Percentiles rank a stretch among this genome's conserved stretches.
Conservation (phyloP, 208 protist species). For the Trypanosomatidae sp. region DNA sequence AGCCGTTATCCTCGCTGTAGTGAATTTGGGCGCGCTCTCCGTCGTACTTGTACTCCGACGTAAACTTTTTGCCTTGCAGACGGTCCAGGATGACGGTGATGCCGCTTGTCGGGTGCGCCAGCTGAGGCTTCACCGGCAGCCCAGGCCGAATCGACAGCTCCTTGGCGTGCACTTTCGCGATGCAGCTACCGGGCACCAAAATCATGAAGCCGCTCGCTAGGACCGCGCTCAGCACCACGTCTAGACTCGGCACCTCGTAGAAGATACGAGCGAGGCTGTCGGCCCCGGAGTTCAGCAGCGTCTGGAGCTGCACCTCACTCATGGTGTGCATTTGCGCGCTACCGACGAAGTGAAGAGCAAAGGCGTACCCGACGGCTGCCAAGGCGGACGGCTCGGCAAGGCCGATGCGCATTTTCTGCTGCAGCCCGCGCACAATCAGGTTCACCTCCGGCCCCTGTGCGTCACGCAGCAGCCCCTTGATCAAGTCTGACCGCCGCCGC, state of each 20-base stretch:
- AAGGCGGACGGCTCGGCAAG: constrained; percentile 96
- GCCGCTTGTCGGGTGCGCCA: constrained; percentile 98
- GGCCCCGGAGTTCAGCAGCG: constrained; percentile 58
- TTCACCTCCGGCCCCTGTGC: constrained; percentile 92
- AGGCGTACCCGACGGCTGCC: constrained; percentile 93
- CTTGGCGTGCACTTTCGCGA: constrained; percentile 32
- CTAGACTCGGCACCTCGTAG: constrained; percentile 86
- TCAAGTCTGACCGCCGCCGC: constrained; percentile 91
- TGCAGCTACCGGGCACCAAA: constrained; percentile 55
- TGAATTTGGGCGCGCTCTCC: constrained; percentile 98
- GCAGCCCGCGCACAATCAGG: constrained; percentile 96
- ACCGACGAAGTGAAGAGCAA: constrained; percentile 79
- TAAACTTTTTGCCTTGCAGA: constrained; percentile 91
- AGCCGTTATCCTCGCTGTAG: constrained; percentile 64
- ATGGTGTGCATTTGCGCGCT: constrained; percentile 29
- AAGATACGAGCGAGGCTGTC: constrained; percentile 65
- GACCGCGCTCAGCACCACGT: constrained; percentile 71
- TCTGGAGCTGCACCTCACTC: constrained; percentile 59
- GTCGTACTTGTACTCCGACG: constrained; percentile 99
- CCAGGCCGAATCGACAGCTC: constrained; percentile 85
- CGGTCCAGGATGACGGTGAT: constrained; percentile 86
- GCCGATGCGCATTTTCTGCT: constrained; percentile 98
- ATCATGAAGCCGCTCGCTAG: constrained; percentile 76
- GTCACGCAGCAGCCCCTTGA: constrained; percentile 93
- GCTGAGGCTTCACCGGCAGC: constrained; percentile 98